Evolutionary conservation across 306 rosid species (phyloP).

Genomic region (Vigna nakashimae): DNA sequence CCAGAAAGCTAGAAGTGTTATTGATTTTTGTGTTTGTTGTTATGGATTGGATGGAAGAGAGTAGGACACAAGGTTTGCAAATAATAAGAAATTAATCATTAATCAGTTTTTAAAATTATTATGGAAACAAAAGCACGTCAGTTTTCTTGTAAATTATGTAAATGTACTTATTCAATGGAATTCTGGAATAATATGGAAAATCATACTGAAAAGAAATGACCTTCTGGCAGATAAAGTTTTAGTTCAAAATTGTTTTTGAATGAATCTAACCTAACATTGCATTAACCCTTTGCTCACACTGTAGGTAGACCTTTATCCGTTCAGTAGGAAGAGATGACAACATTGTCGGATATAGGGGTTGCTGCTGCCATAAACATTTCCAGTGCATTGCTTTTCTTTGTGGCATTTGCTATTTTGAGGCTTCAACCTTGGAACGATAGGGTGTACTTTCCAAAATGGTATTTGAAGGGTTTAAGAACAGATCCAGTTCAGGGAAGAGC

Average conservation of each 20-base stretch:
- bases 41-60: not conserved
- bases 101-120: not conserved
- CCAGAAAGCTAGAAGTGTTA: not conserved
- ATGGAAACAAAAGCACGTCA: not conserved
- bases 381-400: slow-evolving; percentile 67
- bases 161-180: not conserved
- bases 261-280: slow-evolving; percentile 16
- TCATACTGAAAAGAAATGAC: not conserved
- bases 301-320: slow-evolving; percentile 43
- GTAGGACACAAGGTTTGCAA: not conserved
- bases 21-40: not conserved
- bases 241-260: not conserved
- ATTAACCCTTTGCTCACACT: not conserved
- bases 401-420: slow-evolving; percentile 84
- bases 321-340: slow-evolving; percentile 60
- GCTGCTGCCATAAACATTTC: slow-evolving; percentile 73
- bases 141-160: slow-evolving; percentile 7
- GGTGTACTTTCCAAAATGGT: slow-evolving; percentile 91
- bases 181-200: not conserved
- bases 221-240: not conserved
- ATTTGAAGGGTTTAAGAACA: slow-evolving; percentile 70
- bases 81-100: not conserved
- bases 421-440: slow-evolving; percentile 90
- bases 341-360: slow-evolving; percentile 72
- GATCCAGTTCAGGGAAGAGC: slow-evolving; percentile 72